Evolutionary conservation across 176 grass and related monocot species (phyloP), one percentile per base, ranked within the genome.

Genomic region (Musa itinerans): DNA sequence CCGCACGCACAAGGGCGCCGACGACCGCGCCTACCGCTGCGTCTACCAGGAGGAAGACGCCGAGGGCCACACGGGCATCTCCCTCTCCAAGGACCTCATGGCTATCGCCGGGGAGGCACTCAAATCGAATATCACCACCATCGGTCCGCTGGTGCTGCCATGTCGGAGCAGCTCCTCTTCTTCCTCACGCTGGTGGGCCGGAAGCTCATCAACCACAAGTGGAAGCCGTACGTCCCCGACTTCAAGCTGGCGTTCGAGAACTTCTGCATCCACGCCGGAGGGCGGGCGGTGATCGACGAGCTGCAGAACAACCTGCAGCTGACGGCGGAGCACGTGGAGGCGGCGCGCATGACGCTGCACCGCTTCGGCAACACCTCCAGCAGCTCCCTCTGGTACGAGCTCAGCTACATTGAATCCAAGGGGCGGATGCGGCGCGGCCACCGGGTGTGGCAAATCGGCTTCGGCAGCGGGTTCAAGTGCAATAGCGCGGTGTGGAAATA

Each of bases 311-410:
- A 84, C 78, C 78, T 96, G 16, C 79, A 84, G 0, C 87, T 96
- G 0, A 89, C 89, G 0, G 85, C 92, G 68, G 51, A 83, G 77
- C 80, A 96, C 77, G 92, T 96, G 8, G 92, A 96, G 83, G 92
- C 92, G 65, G 92, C 92, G 14, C 85, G 92, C 21, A 96, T 96
- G 92, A 78, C 92, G 73, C 78, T 96, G 70, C 92, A 96, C 84
- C 67, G 92, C 27, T 96, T 96, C 80, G 92, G 92, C 8, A 96
- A 96, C 86, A 97, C 93, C 34, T 97, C 93, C 0, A 90, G 87
- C 79, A 97, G 93, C 85, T 97, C 93, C 1, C 74, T 92, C 26
- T 97, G 93, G 93, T 97, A 97, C 83, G 93, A 97, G 85, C 85
- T 92, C 51, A 89, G 78, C 4, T 97, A 97, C 89, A 88, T 88